Base-by-base conservation (phyloP, 805 yeast species). In the Starmerella tilneyi region DNA sequence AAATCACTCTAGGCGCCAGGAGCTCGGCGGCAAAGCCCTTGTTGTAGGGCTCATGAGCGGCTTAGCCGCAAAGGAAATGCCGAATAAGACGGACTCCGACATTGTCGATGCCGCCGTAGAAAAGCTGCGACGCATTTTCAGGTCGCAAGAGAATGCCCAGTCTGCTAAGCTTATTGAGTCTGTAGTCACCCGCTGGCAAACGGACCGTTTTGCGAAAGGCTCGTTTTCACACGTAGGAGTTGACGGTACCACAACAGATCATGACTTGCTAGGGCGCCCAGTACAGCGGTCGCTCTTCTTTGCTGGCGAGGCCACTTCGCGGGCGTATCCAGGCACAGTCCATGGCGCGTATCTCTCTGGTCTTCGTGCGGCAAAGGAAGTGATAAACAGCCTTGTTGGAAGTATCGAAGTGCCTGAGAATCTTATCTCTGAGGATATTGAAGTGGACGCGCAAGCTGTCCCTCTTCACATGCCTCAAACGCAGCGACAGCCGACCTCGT, bases 161-260 rank as follows among this genome's bases (percentile, higher is more conserved):
- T 23, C 48, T 19, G 58, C 53, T 8, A 50, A 51, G 29, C 59
- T 67, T 12, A 58, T 59, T 1, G 71, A 67, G 49, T 52, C 61
- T 0, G 62, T 78, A 0, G 71, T 72, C 1, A 74, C 89, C 0
- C 66, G 76, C 22, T 89, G 97, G 97, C 80, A 94, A 1, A 59
- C 60, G 2, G 94, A 88, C 54, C 84, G 85, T 1, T 84, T 71
- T 57, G 71, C 84, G 2, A 64, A 82, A 45, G 97, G 97, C 3
- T 78, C 95, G 0, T 89, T 84, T 61, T 66, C 70, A 9, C 67
- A 65, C 45, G 66, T 67, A 12, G 71, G 71, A 2, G 55, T 57
- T 9, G 68, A 65, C 21, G 70, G 68, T n/a, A 63, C 68, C 1
- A 67, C 64, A 3, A 68, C 62, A 0, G 72, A 67, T 45, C 69